Base-by-base conservation (phyloP, 2,329 filamentous ascomycete species). In the Annulohypoxylon truncatum region DNA sequence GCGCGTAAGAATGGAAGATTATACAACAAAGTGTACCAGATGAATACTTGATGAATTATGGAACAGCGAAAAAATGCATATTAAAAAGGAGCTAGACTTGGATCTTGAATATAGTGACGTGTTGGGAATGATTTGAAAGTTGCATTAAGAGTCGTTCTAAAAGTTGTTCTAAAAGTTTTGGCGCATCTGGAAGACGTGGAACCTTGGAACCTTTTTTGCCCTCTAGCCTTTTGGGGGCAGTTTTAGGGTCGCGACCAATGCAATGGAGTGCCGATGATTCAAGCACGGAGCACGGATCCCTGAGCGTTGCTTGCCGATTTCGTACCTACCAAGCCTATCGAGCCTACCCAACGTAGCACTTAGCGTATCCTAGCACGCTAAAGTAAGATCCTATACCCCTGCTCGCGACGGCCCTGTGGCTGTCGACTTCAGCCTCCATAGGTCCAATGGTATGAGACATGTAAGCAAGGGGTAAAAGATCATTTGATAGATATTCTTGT, bases 181-280 rank as follows among this genome's bases (percentile, higher is more conserved):
- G 58, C 68, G 66, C 66, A 64, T 69, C 54, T 68, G 35, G 54
- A 70, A 65, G 58, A 69, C 61, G 66, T 71, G 66, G 68, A 67
- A 35, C 66, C 54, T 57, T 61, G 33, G 33, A 2, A n/a, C 29
- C 29, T 8, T 8, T 58, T 47, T 57, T 50, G 4, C 12, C 33
- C 12, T 44, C 22, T 44, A 10, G 40, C 35, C 35, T 18, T 15
- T 38, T 40, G 3, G n/a, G n/a, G 6, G 54, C 29, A 54, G 20
- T 53, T 53, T 59, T 31, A 50, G 51, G 60, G 35, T 20, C 8
- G 29, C n/a, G 38, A 53, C 59, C 55, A 57, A 63, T 52, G 42
- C 54, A 26, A 47, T 63, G 48, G 55, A 52, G 31, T 55, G 48
- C 48, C 40, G 58, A 47, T 22, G 47, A 38, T 54, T 44, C 40